Base-by-base conservation (phyloP, 2,329 filamentous ascomycete species). In the Botrytis squamosa region DNA sequence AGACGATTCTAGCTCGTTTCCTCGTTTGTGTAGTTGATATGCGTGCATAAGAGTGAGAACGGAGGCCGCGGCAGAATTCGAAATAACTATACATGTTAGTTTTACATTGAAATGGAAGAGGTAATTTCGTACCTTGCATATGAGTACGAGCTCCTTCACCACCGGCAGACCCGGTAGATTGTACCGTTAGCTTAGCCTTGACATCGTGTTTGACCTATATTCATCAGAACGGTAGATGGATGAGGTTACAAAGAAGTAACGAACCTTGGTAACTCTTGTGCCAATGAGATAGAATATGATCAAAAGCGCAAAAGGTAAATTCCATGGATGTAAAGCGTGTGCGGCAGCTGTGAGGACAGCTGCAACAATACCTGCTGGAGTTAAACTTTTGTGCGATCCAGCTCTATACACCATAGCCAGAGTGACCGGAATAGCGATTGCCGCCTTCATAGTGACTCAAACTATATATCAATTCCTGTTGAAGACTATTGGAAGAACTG, bases 261-360 rank as follows among this genome's bases (percentile, higher is more conserved):
- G 40, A 82, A 94, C 93, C 85, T 95, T 95, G 0, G 95, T 98
- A 0, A 91, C 94, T 70, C 90, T 86, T 1, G 92, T 97, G 1
- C 94, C 96, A 7, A 92, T 90, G 4, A 97, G 84, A 83, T 97
- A 98, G 85, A 98, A 98, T 52, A 94, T 88, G 68, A 88, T 88
- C 2, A 98, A 86, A 18, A 98, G 86, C 42, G 88, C 88, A 83
- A 98, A 97, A n/a, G 94, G 95, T n/a, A 95, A 85, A 75, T 93
- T 93, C 91, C 94, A 98, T 5, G 95, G 95, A 82, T 98, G 95
- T n/a, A 95, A 84, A 25, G 94, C 94, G 82, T 99, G 96, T 18
- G 92, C 89, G 64, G 88, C 82, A 6, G 94, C 95, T 6, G 95
- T 97, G 62, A 92, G 79, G 8, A 86, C 85, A 5, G 95, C 95